phyloP scores from a whole-genome alignment of 306 rosid genomes.

The Ceratonia siliqua region DNA sequence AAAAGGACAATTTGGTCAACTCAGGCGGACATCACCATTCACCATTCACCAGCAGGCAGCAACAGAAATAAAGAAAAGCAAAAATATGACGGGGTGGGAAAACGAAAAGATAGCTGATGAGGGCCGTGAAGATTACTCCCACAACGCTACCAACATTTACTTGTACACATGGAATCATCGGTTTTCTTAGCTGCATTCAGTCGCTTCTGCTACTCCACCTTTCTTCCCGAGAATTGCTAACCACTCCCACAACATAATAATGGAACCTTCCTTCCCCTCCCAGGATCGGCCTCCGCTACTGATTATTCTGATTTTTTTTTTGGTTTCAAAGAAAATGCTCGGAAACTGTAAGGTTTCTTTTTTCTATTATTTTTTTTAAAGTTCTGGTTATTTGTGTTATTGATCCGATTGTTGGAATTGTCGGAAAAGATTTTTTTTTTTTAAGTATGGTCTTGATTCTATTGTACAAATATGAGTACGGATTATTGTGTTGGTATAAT shows the following conservation, averaged over 20 bases:
- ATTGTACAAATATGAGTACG: background rate
- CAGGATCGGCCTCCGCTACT: background rate
- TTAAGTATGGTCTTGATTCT: background rate
- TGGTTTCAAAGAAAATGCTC: background rate
- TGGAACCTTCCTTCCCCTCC: background rate
- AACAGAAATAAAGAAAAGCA: conserved; percentile 20
- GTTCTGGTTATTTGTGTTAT: too few species aligned
- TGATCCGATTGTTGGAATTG: background rate
- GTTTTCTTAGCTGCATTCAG: conserved; percentile 22
- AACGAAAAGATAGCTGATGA: conserved; percentile 39
- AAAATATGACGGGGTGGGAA: conserved; percentile 26
- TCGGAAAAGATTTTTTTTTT: background rate
- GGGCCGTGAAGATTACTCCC: conserved; percentile 29
- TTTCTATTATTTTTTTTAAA: too few species aligned
- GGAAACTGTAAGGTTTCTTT: background rate
- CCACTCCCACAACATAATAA: conserved; percentile 3
- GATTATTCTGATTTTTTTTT: background rate
- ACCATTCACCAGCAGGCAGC: background rate
- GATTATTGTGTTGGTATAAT: background rate
- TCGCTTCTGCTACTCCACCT: background rate
- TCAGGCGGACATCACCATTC: background rate
- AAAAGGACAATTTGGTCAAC: conserved; percentile 6
- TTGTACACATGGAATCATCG: conserved; percentile 42
- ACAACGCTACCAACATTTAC: conserved; percentile 6
- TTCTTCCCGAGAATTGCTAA: background rate